Evolutionary conservation across 140 eudicot species (phyloP).

Genomic region (Erigeron philadelphicus): DNA sequence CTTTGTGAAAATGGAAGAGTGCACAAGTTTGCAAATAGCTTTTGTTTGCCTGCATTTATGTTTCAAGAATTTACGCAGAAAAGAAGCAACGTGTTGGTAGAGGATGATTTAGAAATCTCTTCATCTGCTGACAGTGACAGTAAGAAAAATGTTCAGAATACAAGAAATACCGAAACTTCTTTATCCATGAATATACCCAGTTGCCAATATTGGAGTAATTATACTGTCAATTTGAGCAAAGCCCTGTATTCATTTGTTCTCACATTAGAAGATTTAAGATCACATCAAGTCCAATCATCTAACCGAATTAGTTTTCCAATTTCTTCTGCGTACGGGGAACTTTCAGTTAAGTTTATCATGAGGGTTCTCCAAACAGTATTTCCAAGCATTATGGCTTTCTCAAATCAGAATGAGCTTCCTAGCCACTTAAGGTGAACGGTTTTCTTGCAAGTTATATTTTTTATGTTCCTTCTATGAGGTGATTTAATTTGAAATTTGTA

Average conservation of each 20-base stretch:
- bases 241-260: conserved; percentile 66
- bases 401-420: conserved; percentile 71
- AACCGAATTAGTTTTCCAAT: conserved; percentile 47
- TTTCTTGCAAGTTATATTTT: conserved; percentile 2
- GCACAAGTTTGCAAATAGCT: conserved; percentile 96
- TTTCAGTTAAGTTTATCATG: conserved; percentile 83
- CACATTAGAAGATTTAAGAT: conserved; percentile 45
- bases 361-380: conserved; percentile 86
- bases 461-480: conserved; percentile 10
- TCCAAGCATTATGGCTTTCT: conserved; percentile 91
- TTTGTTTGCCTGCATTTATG: conserved; percentile 76
- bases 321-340: conserved; percentile 68
- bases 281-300: conserved; percentile 41
- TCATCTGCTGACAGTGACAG: conserved; percentile 26
- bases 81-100: conserved; percentile 21
- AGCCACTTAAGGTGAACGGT: conserved; percentile 65
- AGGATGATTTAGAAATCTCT: conserved; percentile 27
- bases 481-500: background rate
- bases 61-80: conserved; percentile 66
- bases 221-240: conserved; percentile 66
- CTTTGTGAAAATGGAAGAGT: conserved; percentile 90
- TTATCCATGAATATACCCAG: conserved; percentile 27
- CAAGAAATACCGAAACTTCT: conserved; percentile 32
- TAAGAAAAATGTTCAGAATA: conserved; percentile 21
- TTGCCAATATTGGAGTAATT: conserved; percentile 63